A percentile compares a stretch with the other conserved stretches of the same genome.
Conservation (phyloP, 495 filamentous ascomycete species). For the Staphylotrichum longicolle region DNA sequence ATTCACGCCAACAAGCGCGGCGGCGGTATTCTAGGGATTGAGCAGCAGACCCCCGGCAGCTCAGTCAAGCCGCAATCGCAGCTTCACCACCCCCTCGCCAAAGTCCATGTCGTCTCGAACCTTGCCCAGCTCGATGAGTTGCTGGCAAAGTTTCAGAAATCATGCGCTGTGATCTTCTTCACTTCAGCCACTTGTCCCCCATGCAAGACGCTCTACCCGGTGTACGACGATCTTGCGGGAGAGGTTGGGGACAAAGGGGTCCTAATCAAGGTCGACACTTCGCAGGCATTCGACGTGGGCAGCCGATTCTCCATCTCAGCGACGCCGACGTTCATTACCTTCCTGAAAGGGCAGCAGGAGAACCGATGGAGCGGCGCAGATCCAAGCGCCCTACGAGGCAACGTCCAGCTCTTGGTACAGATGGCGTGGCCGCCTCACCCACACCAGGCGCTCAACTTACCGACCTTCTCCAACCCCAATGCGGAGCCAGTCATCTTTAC, state of each 20-base stretch:
- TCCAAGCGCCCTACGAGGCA: conserved; percentile 62
- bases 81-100: conserved; percentile 30
- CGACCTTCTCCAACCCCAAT: conserved; percentile 61
- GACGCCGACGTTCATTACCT: conserved; percentile 91
- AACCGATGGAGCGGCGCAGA: conserved; percentile 81
- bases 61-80: conserved; percentile 37
- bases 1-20: conserved; percentile 62
- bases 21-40: conserved; percentile 53
- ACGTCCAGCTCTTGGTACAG: conserved; percentile 68
- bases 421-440: conserved; percentile 78
- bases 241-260: conserved; percentile 66
- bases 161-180: conserved; percentile 87
- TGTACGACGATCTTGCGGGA: conserved; percentile 76
- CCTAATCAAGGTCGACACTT: conserved; percentile 83
- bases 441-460: conserved; percentile 67
- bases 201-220: conserved; percentile 79
- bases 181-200: conserved; percentile 84
- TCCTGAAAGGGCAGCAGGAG: conserved; percentile 69
- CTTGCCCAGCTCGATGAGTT: conserved; percentile 59
- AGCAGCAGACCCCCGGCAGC: conserved; percentile 34
- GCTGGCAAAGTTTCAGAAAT: conserved; percentile 56
- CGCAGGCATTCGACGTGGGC: conserved; percentile 62
- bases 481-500: conserved; percentile 68
- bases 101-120: conserved; percentile 39
- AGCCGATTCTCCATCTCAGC: conserved; percentile 65